A percentile compares a stretch with the other conserved stretches of the same genome.
These are phyloP conservation scores for Thermomyces lanuginosus DNA, from an alignment of 2,329 filamentous ascomycete genomes.

Conservation along the genomic window DNA sequence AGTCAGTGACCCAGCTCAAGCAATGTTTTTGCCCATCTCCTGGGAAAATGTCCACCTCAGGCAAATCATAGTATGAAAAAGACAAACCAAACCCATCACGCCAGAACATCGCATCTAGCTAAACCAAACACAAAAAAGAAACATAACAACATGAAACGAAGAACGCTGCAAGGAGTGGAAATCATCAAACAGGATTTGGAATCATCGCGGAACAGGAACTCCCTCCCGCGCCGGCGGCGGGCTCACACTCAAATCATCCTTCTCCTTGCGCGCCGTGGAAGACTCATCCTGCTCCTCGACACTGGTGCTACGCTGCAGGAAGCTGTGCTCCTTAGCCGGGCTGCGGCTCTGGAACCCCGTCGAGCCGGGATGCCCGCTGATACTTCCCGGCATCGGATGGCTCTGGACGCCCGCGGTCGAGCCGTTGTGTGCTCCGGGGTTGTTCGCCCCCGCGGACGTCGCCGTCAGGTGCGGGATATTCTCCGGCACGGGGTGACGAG, in stretches of 20 bases:
- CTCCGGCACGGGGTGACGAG: slow-evolving; percentile 84
- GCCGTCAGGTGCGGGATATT: slow-evolving; percentile 83
- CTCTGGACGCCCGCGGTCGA: slow-evolving; percentile 13
- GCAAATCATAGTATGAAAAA: too few relatives aligned
- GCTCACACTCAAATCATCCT: slow-evolving; percentile 28
- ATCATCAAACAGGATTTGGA: too few relatives aligned
- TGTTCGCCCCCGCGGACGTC: slow-evolving; percentile 33
- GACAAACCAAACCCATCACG: too few relatives aligned
- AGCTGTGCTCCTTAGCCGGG: slow-evolving; percentile 81
- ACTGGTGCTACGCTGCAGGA: slow-evolving; percentile 68
- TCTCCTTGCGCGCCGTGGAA: slow-evolving; percentile 33
- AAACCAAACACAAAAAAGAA: too few relatives aligned
- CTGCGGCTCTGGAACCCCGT: slow-evolving; percentile 46
- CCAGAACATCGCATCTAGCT: too few relatives aligned
- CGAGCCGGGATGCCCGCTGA: slow-evolving; percentile 23
- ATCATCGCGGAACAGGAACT: slow-evolving; percentile 49
- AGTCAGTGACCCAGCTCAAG: too few relatives aligned
- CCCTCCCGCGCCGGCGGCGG: slow-evolving; percentile 33
- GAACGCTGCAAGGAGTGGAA: too few relatives aligned
- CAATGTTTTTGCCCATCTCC: too few relatives aligned
- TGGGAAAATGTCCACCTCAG: too few relatives aligned
- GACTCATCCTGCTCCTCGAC: slow-evolving; percentile 18
- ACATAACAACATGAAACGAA: too few relatives aligned
- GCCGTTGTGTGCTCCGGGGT: slow-evolving; percentile 17
- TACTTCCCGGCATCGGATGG: slow-evolving; percentile 29